Evolutionary conservation across 768 basidiomycete genomes (phyloP).

Genomic region (Sistotremastrum suecicum): DNA sequence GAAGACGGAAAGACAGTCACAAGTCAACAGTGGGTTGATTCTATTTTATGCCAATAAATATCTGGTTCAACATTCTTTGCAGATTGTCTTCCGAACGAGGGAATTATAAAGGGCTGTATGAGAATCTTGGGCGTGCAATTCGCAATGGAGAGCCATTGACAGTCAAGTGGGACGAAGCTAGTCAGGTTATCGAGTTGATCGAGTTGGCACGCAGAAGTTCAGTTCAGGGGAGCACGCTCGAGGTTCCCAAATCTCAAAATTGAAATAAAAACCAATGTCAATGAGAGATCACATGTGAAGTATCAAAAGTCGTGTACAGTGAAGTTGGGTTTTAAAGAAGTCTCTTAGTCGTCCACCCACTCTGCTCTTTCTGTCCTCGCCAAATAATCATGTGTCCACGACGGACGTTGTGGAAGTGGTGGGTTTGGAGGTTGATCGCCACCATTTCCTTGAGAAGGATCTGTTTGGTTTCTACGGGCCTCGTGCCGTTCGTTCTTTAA

Average conservation of each 20-base stretch:
- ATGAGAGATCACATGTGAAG: too few species aligned
- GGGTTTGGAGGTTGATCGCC: slow-evolving; percentile 29
- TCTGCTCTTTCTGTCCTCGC: slow-evolving; percentile 48
- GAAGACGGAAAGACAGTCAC: slow-evolving; percentile 26
- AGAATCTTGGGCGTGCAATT: slow-evolving; percentile 51
- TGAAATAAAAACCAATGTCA: too few species aligned
- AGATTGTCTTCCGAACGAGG: slow-evolving; percentile 56
- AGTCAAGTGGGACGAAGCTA: slow-evolving; percentile 65
- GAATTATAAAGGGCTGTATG: slow-evolving; percentile 46
- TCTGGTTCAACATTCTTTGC: slow-evolving; percentile 4
- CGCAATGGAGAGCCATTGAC: slow-evolving; percentile 34
- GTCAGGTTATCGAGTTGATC: slow-evolving; percentile 59
- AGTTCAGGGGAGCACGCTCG: slow-evolving; percentile 37
- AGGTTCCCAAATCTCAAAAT: too few species aligned
- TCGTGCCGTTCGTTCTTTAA: slow-evolving; percentile 41
- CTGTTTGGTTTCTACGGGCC: slow-evolving; percentile 1
- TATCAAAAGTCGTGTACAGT: too few species aligned
- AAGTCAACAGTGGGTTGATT: slow-evolving; percentile 15
- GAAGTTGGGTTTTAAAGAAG: not conserved
- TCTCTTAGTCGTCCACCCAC: slow-evolving; percentile 48
- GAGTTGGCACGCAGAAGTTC: slow-evolving; percentile 60
- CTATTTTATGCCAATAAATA: slow-evolving; percentile 18
- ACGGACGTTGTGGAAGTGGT: slow-evolving; percentile 37
- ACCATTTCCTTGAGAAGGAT: slow-evolving; percentile 13
- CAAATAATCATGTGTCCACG: slow-evolving; percentile 53